Conservation (phyloP, 495 filamentous ascomycete genomes). For the Articulospora tetracladia region DNA sequence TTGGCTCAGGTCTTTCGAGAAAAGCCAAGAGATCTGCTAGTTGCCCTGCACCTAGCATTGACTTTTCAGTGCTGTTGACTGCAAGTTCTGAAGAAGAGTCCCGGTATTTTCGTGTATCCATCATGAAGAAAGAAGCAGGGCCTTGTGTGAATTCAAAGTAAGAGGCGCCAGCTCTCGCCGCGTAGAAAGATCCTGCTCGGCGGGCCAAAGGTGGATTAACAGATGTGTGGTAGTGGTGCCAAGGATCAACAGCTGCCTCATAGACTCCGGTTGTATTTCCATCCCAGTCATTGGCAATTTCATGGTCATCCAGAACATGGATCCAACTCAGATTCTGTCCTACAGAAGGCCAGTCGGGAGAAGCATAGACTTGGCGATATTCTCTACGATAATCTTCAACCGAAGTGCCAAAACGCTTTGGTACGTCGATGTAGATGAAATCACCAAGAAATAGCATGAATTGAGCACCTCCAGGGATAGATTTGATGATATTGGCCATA, state of each 20-base stretch:
- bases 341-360: constrained; percentile 77
- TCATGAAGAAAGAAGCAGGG: constrained; percentile 88
- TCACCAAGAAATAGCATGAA: constrained; percentile 99
- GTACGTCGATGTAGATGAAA: constrained; percentile 96
- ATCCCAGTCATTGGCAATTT: constrained; percentile 91
- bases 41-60: constrained; percentile 82
- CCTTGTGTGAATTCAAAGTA: constrained; percentile 88
- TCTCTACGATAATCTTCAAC: constrained; percentile 78
- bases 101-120: constrained; percentile 88
- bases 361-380: constrained; percentile 90
- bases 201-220: constrained; percentile 71
- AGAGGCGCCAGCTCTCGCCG: constrained; percentile 50
- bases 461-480: constrained; percentile 51
- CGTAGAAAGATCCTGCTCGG: constrained; percentile 30
- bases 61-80: constrained; percentile 55
- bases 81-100: constrained; percentile 48
- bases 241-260: constrained; percentile 62
- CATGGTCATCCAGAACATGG: constrained; percentile 93
- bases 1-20: constrained; percentile 62
- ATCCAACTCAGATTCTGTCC: constrained; percentile 83
- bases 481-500: constrained; percentile 59
- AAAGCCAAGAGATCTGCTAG: constrained; percentile 74
- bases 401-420: constrained; percentile 66
- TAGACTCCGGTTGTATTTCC: constrained; percentile 63
- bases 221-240: constrained; percentile 75